Evolutionary conservation across 2,329 filamentous ascomycete species (phyloP).

Genomic region (Phyllosticta citribraziliensis): DNA sequence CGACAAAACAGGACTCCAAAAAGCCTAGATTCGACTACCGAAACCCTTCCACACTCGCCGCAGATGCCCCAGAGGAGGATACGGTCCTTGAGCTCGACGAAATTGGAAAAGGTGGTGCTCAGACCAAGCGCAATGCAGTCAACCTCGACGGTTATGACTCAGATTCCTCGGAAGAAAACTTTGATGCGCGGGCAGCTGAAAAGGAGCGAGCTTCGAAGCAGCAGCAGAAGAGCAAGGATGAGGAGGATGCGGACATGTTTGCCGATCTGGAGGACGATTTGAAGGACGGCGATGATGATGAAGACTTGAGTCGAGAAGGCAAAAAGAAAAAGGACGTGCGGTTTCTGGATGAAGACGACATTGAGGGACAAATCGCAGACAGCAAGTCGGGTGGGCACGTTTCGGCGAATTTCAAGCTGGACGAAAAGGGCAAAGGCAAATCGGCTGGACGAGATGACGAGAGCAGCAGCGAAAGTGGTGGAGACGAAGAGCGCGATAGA

Average conservation of each 20-base stretch:
- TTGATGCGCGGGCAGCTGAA: conserved; percentile 62
- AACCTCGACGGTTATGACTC: conserved; percentile 96
- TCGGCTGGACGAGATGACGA: conserved; percentile 41
- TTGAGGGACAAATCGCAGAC: conserved; percentile 66
- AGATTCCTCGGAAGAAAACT: conserved; percentile 84
- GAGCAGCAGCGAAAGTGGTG: conserved; percentile 45
- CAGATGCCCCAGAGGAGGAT: conserved; percentile 67
- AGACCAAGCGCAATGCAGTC: conserved; percentile 83
- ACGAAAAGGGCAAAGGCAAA: conserved; percentile 37
- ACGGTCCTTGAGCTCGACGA: conserved; percentile 82
- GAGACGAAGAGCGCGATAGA: conserved; percentile 57
- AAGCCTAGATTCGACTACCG: conserved; percentile 89
- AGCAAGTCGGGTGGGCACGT: conserved; percentile 67
- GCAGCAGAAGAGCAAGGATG: conserved; percentile 41
- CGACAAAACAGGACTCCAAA: conserved; percentile 42
- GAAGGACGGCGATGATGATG: conserved; percentile 44
- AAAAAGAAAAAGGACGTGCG: conserved; percentile 51
- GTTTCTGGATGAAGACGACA: conserved; percentile 53
- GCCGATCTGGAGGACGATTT: conserved; percentile 56
- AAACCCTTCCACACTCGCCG: conserved; percentile 84
- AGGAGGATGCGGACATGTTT: conserved; percentile 75
- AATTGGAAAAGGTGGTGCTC: conserved; percentile 59
- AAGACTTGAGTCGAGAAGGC: conserved; percentile 40
- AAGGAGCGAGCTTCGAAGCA: conserved; percentile 39
- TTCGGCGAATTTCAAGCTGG: conserved; percentile 50